A percentile compares a stretch with the other conserved stretches of the same genome.
Conservation (phyloP, 1,139 yeast genomes). For the Saccharomyces hybrid region DNA sequence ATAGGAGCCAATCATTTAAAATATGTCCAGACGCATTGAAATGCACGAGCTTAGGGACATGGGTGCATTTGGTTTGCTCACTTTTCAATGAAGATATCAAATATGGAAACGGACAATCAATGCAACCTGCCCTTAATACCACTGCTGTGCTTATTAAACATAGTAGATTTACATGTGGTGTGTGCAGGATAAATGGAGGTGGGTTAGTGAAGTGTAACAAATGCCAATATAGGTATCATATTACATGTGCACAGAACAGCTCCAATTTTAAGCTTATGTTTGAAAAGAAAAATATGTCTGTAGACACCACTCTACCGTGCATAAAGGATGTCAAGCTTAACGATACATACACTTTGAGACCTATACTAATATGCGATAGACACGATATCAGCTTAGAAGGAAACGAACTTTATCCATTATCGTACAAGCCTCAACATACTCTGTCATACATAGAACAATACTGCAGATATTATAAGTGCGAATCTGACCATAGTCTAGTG, state of each 20-base stretch:
- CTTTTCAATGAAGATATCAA: slow-evolving; percentile 40
- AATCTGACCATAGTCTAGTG: slow-evolving; percentile 6
- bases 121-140: slow-evolving; percentile 41
- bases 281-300: slow-evolving; percentile 13
- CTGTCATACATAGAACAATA: slow-evolving; percentile 12
- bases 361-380: slow-evolving; percentile 15
- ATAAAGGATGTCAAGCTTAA: slow-evolving; percentile 4
- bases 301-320: not conserved
- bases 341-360: slow-evolving; percentile 7
- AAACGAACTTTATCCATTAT: slow-evolving; percentile 5
- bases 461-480: slow-evolving; percentile 9
- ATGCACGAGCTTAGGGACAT: slow-evolving; percentile 57
- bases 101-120: slow-evolving; percentile 35
- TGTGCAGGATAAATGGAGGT: slow-evolving; percentile 40
- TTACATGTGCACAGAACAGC: slow-evolving; percentile 59
- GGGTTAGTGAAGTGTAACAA: slow-evolving; percentile 37
- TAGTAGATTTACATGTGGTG: slow-evolving; percentile 29
- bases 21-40: slow-evolving; percentile 61
- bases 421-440: slow-evolving; percentile 1
- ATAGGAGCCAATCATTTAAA: slow-evolving; percentile 36
- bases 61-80: slow-evolving; percentile 82
- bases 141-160: slow-evolving; percentile 15
- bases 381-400: slow-evolving; percentile 7
- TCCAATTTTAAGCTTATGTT: slow-evolving; percentile 42
- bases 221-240: slow-evolving; percentile 43